Evolutionary conservation across 2,329 filamentous ascomycete species (phyloP), one percentile per base, ranked within the genome.

Genomic region (Aspergillus sojae): DNA sequence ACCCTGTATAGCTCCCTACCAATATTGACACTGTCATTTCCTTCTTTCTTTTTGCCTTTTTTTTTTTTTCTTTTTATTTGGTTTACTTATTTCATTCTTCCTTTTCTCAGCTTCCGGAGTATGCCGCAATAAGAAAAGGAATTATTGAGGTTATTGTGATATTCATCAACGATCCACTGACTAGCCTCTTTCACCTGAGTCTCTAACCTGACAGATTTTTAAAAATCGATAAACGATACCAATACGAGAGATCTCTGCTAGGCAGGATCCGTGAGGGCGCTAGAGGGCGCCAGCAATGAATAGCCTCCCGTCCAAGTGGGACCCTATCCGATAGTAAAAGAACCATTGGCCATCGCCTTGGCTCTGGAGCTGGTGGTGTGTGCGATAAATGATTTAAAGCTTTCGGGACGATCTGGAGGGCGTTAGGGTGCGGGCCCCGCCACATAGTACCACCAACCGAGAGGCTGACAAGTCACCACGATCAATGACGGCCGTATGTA

Each of bases 221-320:
- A 21, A 21, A 21, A 9, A 53, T 32, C 30, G 26, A 34, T n/a
- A 16, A 46, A 41, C 30, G 14, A 52, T 57, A 53, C 54, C 59
- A 60, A 66, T 64, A 62, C 59, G 62, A 66, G 62, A 66, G 64
- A 64, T 66, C 64, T 64, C 62, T 62, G 56, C 58, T 53, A 57
- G 62, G 56, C 46, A 43, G 14, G 41, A 34, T 60, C 41, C 36
- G 46, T 50, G 60, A 60, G 52, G 36, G 45, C 57, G 63, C 68
- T 69, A 65, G 59, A 62, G 64, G 63, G 60, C 61, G 72, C 76
- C 63, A 80, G 72, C 78, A 74, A 81, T 43, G 70, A 75, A 39
- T 80, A 71, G 55, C 62, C 78, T 78, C 39, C 77, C 75, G 39
- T 71, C n/a, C 79, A 73, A 32, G 75, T 75, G 43, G 73, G 71